Base-by-base conservation (phyloP, 805 yeast species). In the Suhomyces vadensis region DNA sequence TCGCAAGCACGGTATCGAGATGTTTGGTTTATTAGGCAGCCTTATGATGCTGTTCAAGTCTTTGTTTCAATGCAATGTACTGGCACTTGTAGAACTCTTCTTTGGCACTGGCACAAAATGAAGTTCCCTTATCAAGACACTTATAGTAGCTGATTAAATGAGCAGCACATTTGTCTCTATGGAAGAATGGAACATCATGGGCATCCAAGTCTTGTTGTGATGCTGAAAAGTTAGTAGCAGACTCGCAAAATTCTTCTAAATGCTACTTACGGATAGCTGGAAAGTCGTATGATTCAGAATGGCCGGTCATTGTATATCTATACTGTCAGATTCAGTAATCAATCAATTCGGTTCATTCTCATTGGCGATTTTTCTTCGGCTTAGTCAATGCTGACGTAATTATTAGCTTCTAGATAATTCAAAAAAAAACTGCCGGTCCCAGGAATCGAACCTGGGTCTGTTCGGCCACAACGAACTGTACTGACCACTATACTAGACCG, bases 91-190 rank as follows among this genome's bases (percentile, higher is more conserved):
- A 71, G 48, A 69, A 70, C 49, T 63, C 67, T 42, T 71, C 75
- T 57, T 71, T 71, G 38, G 74, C 58, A 27, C 55, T 55, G 31
- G 55, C 50, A 48, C 76, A 71, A 53, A 62, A 71, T 2, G 72
- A 63, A 11, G 69, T 66, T 1, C 76, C 76, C 55, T 71, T 71
- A 51, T 65, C 67, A 41, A 71, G 66, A 51, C 76, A 71, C 48
- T 70, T 63, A 55, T 66, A 71, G 58, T 71, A 71, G 42, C 62
- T 56, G 46, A 71, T 71, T 51, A 68, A 62, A 49, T 63, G 73
- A 33, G 71, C 64, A 25, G 76, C 75, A 58, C 76, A 71, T 40
- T 61, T 63, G 55, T 71, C 76, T 64, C 76, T 68, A 58, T 71
- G 56, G 46, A 68, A 52, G 53, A 70, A 71, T 6, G 76, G 75